Evolutionary conservation across 371 early-diverging fungal species (phyloP).

Genomic region (Mucor mucedo): DNA sequence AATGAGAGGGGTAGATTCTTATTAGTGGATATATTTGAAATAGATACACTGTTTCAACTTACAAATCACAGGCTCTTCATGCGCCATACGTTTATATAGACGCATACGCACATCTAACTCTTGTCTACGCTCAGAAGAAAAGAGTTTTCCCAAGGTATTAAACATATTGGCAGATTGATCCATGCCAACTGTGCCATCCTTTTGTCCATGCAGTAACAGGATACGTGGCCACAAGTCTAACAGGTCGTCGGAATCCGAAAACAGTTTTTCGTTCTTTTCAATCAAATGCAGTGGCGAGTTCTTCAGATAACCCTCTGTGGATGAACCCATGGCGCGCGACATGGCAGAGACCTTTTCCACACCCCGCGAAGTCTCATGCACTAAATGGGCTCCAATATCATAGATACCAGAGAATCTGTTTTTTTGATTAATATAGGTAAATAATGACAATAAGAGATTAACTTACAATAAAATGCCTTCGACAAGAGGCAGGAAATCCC

Average conservation of each 20-base stretch:
- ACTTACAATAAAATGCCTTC: slow-evolving; percentile 62
- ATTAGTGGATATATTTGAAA: no score
- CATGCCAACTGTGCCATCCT: slow-evolving; percentile 44
- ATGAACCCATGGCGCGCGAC: slow-evolving; percentile 69
- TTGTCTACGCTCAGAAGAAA: slow-evolving; percentile 40
- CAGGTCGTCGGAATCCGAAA: slow-evolving; percentile 37
- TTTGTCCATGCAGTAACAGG: slow-evolving; percentile 53
- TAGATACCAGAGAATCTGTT: slow-evolving; percentile 64
- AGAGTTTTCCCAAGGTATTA: slow-evolving; percentile 40
- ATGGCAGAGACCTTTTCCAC: slow-evolving; percentile 78
- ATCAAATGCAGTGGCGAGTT: slow-evolving; percentile 52
- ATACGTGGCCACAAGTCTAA: slow-evolving; percentile 45
- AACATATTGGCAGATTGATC: slow-evolving; percentile 51
- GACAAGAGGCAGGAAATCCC: slow-evolving; percentile 53
- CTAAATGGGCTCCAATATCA: slow-evolving; percentile 66
- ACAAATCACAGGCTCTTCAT: slow-evolving; percentile 52
- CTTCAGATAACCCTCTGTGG: slow-evolving; percentile 26
- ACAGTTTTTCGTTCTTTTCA: slow-evolving; percentile 28
- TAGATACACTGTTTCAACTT: slow-evolving; percentile 1
- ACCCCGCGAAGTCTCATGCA: slow-evolving; percentile 67
- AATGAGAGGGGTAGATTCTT: no score
- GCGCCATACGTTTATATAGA: slow-evolving; percentile 47
- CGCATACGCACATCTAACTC: slow-evolving; percentile 53
- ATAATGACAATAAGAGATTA: not conserved
- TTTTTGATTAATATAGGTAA: not conserved